phyloP scores from a whole-genome alignment of 2,329 filamentous ascomycete genomes.

The Cyphellophora europaea region DNA sequence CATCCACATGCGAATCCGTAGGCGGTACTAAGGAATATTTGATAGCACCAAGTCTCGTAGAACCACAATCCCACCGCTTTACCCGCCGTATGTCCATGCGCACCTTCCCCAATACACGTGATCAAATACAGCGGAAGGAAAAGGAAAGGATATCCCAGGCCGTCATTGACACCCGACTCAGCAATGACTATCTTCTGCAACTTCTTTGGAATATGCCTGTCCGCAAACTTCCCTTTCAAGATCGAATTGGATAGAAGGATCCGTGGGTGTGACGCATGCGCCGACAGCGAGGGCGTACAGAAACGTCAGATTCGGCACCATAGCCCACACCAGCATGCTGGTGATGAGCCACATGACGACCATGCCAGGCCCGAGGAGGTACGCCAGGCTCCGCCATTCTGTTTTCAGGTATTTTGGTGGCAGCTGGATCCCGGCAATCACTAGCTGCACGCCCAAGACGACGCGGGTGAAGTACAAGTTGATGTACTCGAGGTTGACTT shows the following conservation, averaged over 20 bases:
- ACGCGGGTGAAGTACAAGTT: conserved; percentile 77
- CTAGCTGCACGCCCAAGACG: conserved; percentile 79
- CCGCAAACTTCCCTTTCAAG: conserved; percentile 85
- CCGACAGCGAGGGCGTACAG: conserved; percentile 71
- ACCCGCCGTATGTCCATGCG: conserved; percentile 50
- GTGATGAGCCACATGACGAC: conserved; percentile 74
- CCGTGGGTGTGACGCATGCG: conserved; percentile 80
- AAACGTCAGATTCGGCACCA: conserved; percentile 62
- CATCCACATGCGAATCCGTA: conserved; percentile 73
- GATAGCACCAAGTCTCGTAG: conserved; percentile 74
- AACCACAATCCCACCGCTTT: conserved; percentile 73
- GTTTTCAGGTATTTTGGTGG: conserved; percentile 68
- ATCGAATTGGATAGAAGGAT: conserved; percentile 84
- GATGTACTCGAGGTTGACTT: conserved; percentile 54
- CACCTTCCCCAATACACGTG: conserved; percentile 49
- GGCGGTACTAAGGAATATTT: conserved; percentile 63
- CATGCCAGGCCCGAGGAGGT: conserved; percentile 78
- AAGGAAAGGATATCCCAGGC: conserved; percentile 81
- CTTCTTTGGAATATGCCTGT: conserved; percentile 72
- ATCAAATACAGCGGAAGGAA: conserved; percentile 77
- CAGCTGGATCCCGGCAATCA: conserved; percentile 77
- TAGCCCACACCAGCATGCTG: conserved; percentile 65
- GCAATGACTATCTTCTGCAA: conserved; percentile 71
- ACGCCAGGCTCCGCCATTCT: conserved; percentile 65
- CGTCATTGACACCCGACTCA: conserved; percentile 82